Base-by-base conservation (phyloP, 2,329 filamentous ascomycete species). In the Xylaria sp. region DNA sequence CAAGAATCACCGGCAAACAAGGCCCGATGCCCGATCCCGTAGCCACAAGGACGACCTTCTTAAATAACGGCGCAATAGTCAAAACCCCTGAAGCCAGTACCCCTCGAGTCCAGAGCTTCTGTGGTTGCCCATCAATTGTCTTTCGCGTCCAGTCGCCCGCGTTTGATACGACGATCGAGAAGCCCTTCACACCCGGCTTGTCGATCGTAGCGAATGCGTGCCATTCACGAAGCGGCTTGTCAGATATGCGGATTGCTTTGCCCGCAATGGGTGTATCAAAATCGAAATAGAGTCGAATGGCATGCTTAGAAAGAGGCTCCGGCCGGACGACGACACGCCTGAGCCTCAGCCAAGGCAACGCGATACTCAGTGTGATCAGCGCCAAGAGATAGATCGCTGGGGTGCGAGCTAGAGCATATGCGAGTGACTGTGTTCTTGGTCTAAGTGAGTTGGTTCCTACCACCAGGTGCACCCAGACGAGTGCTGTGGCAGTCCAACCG, bases 11-110 rank as follows among this genome's bases (percentile, higher is more conserved):
- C 1, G 71, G 68, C 32, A 73, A 56, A 50, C 71, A 73, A 17
- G 91, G 91, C 0, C 90, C 91, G 66, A 93, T 92, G 2, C 91
- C 91, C 0, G 90, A 92, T 1, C 91, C 91, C 0, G 91, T 93
- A 4, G 88, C 89, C 7, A 93, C 87, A 67, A 93, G 80, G 34
- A 93, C 84, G 66, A 92, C 81, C 24, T 85, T 85, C 66, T 84
- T 83, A 81, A 93, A 93, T 32, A 93, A 83, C 0, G 86, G 85
- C 42, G 90, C 88, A 65, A 91, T 85, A 72, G 90, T 88, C 74
- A 92, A 85, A 39, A 93, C 89, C 48, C 91, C 91, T 68, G 86
- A 88, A 2, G 89, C 85, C 0, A 91, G 89, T 0, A 90, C 83
- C 9, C 91, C 91, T 53, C 90, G 87, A 4, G 90, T 87, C 89